Conservation (phyloP, 164 flowering plant genomes). For the Vitis amurensis region DNA sequence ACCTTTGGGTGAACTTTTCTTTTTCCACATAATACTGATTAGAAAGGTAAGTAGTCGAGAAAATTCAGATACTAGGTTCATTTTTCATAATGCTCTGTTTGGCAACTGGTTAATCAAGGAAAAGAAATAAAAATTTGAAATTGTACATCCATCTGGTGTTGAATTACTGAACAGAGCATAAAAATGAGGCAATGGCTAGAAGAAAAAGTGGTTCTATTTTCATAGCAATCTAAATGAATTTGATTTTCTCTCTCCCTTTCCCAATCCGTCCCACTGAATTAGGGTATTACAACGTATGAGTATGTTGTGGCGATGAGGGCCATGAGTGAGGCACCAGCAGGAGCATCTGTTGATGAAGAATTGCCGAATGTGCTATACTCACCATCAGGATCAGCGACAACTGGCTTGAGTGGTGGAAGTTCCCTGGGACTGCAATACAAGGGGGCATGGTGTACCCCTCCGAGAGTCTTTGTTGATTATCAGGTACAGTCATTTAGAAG, state of each 20-base stretch:
- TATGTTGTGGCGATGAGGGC: conserved; percentile 97
- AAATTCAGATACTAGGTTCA: not conserved
- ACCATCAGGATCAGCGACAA: conserved; percentile 87
- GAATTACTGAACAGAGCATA: too few species aligned
- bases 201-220: too few species aligned
- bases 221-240: too few species aligned
- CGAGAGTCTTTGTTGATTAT: conserved; percentile 88
- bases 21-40: conserved; percentile 91
- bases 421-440: conserved; percentile 86
- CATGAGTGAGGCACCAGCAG: conserved; percentile 80
- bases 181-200: too few species aligned
- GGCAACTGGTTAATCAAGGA: too few species aligned
- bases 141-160: too few species aligned
- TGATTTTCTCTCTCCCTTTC: too few species aligned
- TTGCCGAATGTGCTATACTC: conserved; percentile 60
- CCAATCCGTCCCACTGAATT: not conserved
- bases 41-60: conserved; percentile 61
- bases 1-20: conserved; percentile 93
- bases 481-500: conserved; percentile 52
- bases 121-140: too few species aligned
- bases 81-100: not conserved
- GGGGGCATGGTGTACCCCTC: conserved; percentile 98
- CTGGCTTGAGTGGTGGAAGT: conserved; percentile 93
- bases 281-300: conserved; percentile 98
- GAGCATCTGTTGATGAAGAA: conserved; percentile 67